These are phyloP conservation scores for Leptographium galeiforme DNA, from an alignment of 2,329 filamentous ascomycete genomes.

Conservation along the genomic window DNA sequence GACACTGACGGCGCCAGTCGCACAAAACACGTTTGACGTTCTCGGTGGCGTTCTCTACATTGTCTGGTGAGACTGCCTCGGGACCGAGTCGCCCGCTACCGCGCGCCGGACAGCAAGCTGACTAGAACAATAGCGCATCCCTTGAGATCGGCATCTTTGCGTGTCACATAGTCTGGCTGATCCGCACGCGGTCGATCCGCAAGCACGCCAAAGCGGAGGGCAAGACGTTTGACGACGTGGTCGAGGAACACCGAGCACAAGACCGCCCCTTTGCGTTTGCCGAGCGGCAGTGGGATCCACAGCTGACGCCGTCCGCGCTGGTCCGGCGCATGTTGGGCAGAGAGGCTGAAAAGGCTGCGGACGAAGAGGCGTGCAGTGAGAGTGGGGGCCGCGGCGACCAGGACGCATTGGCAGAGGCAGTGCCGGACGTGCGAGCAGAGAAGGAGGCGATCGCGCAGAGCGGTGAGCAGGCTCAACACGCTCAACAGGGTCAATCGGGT, in stretches of 20 bases:
- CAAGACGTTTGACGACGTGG: conserved; percentile 41
- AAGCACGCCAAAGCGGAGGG: conserved; percentile 35
- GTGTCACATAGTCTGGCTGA: conserved; percentile 45
- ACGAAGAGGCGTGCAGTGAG: neutral
- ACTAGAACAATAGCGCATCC: conserved; percentile 25
- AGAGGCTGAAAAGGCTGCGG: neutral
- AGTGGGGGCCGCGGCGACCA: neutral
- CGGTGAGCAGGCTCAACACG: too few relatives aligned
- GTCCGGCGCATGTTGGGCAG: neutral
- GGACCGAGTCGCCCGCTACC: too few relatives aligned
- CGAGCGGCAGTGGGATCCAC: conserved; percentile 15
- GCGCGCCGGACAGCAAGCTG: neutral
- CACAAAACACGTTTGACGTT: conserved; percentile 47
- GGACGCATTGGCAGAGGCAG: neutral
- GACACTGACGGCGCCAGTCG: conserved; percentile 23
- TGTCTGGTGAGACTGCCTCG: conserved; percentile 31
- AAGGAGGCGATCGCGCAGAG: neutral
- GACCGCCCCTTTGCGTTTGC: conserved; percentile 23
- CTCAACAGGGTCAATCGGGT: too few relatives aligned
- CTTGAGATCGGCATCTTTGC: conserved; percentile 47
- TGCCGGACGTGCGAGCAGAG: neutral
- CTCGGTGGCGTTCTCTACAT: conserved; percentile 48
- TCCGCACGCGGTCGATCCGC: conserved; percentile 38
- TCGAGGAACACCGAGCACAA: conserved; percentile 19
- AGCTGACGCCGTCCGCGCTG: conserved; percentile 3